A percentile compares a stretch with the other conserved stretches of the same genome.
These are phyloP conservation scores for Colletotrichum truncatum DNA, from an alignment of 2,329 filamentous ascomycete genomes.

Conservation along the genomic window DNA sequence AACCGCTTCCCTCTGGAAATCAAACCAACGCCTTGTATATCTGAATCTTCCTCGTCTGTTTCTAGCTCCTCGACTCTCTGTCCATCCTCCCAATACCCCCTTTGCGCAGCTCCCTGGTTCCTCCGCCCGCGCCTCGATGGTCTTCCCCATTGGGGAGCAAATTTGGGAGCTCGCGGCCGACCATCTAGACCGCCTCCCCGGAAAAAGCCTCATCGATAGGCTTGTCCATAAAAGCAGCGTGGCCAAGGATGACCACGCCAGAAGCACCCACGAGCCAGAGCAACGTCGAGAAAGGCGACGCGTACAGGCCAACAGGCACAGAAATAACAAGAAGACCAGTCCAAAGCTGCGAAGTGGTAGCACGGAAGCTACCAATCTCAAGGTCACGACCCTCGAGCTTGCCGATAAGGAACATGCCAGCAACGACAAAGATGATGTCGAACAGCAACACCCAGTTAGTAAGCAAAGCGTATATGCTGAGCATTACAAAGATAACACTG, in stretches of 20 bases:
- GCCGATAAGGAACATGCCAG: slow-evolving; percentile 90
- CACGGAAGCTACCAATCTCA: slow-evolving; percentile 82
- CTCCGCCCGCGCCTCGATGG: slow-evolving; percentile 88
- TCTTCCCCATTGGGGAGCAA: slow-evolving; percentile 98
- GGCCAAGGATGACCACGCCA: slow-evolving; percentile 92
- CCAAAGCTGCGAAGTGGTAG: slow-evolving; percentile 93
- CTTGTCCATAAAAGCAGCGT: slow-evolving; percentile 96
- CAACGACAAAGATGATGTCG: slow-evolving; percentile 87
- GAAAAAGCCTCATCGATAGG: slow-evolving; percentile 99
- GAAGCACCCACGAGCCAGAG: slow-evolving; percentile 97
- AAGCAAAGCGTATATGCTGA: slow-evolving; percentile 93
- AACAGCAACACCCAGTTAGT: slow-evolving; percentile 89
- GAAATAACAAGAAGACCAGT: slow-evolving; percentile 85
- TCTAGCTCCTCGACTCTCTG: slow-evolving; percentile 71
- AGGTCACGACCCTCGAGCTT: slow-evolving; percentile 90
- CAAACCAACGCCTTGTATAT: slow-evolving; percentile 64
- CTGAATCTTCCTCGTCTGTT: slow-evolving; percentile 64
- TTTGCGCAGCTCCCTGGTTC: slow-evolving; percentile 58
- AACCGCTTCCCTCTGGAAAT: slow-evolving; percentile 58
- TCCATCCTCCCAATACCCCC: slow-evolving; percentile 52
- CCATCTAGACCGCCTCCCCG: slow-evolving; percentile 99
- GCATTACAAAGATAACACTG: slow-evolving; percentile 90
- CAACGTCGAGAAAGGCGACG: slow-evolving; percentile 84
- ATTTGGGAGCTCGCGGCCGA: slow-evolving; percentile 99
- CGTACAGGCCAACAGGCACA: slow-evolving; percentile 84